Evolutionary conservation across 805 yeast species (phyloP).

Genomic region (Diddensiella transvaalensis): DNA sequence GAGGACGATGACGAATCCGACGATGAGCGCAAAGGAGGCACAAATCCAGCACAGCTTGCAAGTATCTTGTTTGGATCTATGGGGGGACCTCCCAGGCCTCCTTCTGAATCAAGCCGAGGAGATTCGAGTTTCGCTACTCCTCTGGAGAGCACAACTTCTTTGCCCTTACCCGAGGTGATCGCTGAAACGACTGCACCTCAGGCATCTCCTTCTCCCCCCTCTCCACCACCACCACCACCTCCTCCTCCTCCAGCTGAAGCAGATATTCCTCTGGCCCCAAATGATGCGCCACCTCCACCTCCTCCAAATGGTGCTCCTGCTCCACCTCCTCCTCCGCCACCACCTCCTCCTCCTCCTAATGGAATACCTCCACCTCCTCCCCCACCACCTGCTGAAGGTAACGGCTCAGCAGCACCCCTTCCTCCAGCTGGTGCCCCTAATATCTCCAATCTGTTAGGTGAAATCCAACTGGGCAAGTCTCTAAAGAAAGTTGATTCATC

Average conservation of each 20-base stretch:
- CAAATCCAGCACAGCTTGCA: slow-evolving; percentile 41
- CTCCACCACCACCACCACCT: slow-evolving; percentile 37
- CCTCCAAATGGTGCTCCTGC: slow-evolving; percentile 29
- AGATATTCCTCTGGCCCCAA: slow-evolving; percentile 37
- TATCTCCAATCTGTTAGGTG: slow-evolving; percentile 30
- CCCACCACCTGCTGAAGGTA: slow-evolving; percentile 33
- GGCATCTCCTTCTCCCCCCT: slow-evolving; percentile 21
- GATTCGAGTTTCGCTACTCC: slow-evolving; percentile 10
- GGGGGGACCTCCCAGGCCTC: slow-evolving; percentile 24
- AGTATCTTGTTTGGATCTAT: slow-evolving; percentile 41
- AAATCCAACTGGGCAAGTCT: slow-evolving; percentile 32
- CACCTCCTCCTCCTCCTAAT: slow-evolving; percentile 45
- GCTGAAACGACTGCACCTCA: background rate
- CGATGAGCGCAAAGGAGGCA: slow-evolving; percentile 31
- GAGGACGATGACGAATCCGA: slow-evolving; percentile 27
- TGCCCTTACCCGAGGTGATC: background rate
- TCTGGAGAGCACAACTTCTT: background rate
- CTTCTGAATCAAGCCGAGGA: slow-evolving; percentile 2
- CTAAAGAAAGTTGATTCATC: slow-evolving; percentile 31
- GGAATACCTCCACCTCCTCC: slow-evolving; percentile 37
- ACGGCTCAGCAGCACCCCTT: slow-evolving; percentile 32
- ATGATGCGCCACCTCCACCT: slow-evolving; percentile 34
- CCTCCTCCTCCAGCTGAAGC: slow-evolving; percentile 34
- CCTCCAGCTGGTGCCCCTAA: slow-evolving; percentile 32
- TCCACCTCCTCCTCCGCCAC: slow-evolving; percentile 35